A percentile compares a stretch with the other conserved stretches of the same genome.
phyloP scores from a whole-genome alignment of 371 early-diverging fungal species.

The Batrachochytrium dendrobatidis region DNA sequence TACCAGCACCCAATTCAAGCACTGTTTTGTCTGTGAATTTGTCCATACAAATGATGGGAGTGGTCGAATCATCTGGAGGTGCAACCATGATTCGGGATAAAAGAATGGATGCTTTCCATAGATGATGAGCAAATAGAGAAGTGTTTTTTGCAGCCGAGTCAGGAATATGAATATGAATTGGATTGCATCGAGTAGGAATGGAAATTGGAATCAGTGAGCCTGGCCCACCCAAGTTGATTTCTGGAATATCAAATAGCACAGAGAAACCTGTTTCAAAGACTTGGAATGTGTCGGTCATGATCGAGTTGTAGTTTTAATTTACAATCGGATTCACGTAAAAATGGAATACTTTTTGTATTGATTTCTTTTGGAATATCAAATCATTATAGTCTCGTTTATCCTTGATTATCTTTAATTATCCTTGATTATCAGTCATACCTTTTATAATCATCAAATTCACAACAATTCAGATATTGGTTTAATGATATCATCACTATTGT shows the following conservation, averaged over 20 bases:
- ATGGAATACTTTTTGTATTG: too few species aligned
- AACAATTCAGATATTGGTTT: too few species aligned
- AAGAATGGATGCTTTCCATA: constrained; percentile 27
- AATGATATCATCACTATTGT: too few species aligned
- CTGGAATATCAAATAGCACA: constrained; percentile 9
- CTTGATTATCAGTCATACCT: too few species aligned
- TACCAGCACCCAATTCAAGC: constrained; percentile 30
- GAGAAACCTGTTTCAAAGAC: constrained; percentile 11
- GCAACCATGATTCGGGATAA: constrained; percentile 11
- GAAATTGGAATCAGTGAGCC: constrained; percentile 2
- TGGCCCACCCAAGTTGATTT: constrained; percentile 8
- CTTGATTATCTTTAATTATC: too few species aligned
- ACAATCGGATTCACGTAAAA: too few species aligned
- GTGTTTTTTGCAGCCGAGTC: constrained; percentile 11
- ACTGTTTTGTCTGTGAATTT: constrained; percentile 11
- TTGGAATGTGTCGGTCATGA: constrained; percentile 5
- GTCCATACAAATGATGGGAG: too few species aligned
- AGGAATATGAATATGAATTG: constrained; percentile 1
- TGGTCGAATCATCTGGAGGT: too few species aligned
- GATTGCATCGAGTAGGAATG: not conserved
- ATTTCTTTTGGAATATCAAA: too few species aligned
- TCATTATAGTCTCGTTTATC: too few species aligned
- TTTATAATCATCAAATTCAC: too few species aligned
- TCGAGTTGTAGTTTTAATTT: too few species aligned
- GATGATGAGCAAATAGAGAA: constrained; percentile 27